phyloP scores from a whole-genome alignment of 768 basidiomycete species.

The Trametes sanguinea region DNA sequence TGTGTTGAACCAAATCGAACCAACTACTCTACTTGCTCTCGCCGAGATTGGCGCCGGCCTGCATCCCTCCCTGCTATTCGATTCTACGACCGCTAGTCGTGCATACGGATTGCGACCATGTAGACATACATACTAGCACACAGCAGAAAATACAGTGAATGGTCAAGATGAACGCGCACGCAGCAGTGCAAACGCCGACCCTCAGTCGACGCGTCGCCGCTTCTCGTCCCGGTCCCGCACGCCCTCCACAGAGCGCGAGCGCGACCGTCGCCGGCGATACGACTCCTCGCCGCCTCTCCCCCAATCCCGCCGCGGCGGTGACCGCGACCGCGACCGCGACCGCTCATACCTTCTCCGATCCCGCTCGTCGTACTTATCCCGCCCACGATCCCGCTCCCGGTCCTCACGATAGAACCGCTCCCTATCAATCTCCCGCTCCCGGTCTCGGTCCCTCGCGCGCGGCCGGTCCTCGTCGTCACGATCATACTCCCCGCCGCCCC shows the following conservation, averaged over 20 bases:
- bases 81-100: too few relatives aligned
- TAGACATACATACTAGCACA: too few relatives aligned
- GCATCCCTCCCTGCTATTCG: too few relatives aligned
- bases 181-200: not conserved
- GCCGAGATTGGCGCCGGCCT: too few relatives aligned
- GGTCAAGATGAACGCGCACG: too few relatives aligned
- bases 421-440: slow-evolving; percentile 15
- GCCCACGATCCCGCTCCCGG: slow-evolving; percentile 13
- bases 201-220: slow-evolving; percentile 36
- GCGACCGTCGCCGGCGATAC: slow-evolving; percentile 20
- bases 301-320: not conserved
- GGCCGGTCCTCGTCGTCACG: slow-evolving; percentile 16
- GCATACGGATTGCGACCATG: too few relatives aligned
- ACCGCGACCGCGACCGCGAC: not conserved
- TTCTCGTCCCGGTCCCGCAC: slow-evolving; percentile 32
- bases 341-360: not conserved
- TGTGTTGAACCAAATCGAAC: slow-evolving; percentile 1
- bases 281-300: not conserved
- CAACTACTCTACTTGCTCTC: not conserved
- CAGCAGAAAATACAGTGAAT: not conserved
- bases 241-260: slow-evolving; percentile 29
- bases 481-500: slow-evolving; percentile 12
- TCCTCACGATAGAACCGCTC: slow-evolving; percentile 20
- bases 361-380: slow-evolving; percentile 18
- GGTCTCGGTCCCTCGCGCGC: slow-evolving; percentile 14